These are phyloP conservation scores for Saccharomyces hybrid DNA, from an alignment of 1,139 yeast genomes.

Conservation along the genomic window DNA sequence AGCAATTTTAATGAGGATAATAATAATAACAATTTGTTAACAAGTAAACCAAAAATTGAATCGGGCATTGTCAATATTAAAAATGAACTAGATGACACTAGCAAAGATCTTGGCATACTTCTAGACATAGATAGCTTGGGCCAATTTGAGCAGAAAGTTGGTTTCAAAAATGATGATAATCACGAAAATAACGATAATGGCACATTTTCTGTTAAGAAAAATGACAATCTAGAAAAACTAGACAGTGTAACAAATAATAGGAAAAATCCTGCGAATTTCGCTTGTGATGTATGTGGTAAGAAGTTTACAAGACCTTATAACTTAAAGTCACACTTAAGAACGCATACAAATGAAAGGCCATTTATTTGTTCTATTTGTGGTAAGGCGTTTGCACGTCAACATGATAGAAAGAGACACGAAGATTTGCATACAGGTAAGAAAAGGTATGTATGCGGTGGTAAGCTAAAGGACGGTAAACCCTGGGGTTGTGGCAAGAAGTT, in stretches of 20 bases:
- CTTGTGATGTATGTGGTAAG: conserved; percentile 80
- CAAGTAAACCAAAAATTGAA: background rate
- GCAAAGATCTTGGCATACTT: background rate
- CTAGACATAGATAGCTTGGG: background rate
- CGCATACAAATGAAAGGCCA: conserved; percentile 94
- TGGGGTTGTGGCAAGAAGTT: conserved; percentile 95
- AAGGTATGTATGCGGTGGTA: conserved; percentile 76
- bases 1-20: background rate
- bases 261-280: conserved; percentile 71
- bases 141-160: background rate
- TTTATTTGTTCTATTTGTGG: conserved; percentile 81
- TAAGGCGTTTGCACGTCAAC: conserved; percentile 92
- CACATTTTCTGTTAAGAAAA: background rate
- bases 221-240: background rate
- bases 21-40: background rate
- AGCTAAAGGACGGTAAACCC: conserved; percentile 42
- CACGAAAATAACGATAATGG: conserved; percentile 1
- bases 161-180: background rate
- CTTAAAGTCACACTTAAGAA: conserved; percentile 80
- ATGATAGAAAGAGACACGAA: conserved; percentile 89
- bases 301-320: conserved; percentile 89
- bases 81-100: background rate
- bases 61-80: background rate
- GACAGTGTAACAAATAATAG: background rate
- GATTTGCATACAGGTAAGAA: conserved; percentile 89